A percentile compares a stretch with the other conserved stretches of the same genome.
Conservation (phyloP, 345 rosid species). For the Hibiscus syriacus region DNA sequence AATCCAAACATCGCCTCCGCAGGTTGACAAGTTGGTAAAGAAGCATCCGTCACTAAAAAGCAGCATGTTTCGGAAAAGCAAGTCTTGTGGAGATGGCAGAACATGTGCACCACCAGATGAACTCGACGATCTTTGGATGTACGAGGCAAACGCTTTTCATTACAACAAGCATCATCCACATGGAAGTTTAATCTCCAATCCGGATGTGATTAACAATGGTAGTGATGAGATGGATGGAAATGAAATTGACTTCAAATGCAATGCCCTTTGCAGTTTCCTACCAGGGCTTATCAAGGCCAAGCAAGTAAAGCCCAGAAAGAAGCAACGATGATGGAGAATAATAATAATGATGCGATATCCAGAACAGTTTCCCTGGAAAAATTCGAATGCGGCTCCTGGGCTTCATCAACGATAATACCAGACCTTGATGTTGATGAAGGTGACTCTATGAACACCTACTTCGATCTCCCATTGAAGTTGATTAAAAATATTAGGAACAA, state of each 20-base stretch:
- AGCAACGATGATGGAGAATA: slow-evolving; percentile 4
- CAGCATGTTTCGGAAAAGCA: slow-evolving; percentile 29
- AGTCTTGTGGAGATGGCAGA: slow-evolving; percentile 68
- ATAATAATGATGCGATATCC: slow-evolving; percentile 38
- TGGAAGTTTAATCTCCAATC: too few species aligned
- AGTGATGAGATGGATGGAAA: neutral
- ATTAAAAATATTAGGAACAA: slow-evolving; percentile 42
- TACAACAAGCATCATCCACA: too few species aligned
- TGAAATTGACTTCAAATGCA: too few species aligned
- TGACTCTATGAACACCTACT: slow-evolving; percentile 45
- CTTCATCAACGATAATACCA: slow-evolving; percentile 43
- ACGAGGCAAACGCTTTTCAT: too few species aligned
- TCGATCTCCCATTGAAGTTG: slow-evolving; percentile 63
- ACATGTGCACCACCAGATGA: slow-evolving; percentile 39
- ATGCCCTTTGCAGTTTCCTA: too few species aligned
- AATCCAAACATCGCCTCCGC: slow-evolving; percentile 30
- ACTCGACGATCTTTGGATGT: slow-evolving; percentile 47
- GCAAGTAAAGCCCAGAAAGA: slow-evolving; percentile 34
- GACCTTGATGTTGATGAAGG: slow-evolving; percentile 30
- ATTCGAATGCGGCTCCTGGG: slow-evolving; percentile 91
- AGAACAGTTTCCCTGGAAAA: slow-evolving; percentile 70
- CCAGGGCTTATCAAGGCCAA: too few species aligned
- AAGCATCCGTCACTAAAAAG: too few species aligned
- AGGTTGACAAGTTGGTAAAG: slow-evolving; percentile 22
- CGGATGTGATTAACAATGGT: too few species aligned